A percentile compares a stretch with the other conserved stretches of the same genome.
phyloP scores from a whole-genome alignment of 768 basidiomycete species.

The Suillus spraguei region DNA sequence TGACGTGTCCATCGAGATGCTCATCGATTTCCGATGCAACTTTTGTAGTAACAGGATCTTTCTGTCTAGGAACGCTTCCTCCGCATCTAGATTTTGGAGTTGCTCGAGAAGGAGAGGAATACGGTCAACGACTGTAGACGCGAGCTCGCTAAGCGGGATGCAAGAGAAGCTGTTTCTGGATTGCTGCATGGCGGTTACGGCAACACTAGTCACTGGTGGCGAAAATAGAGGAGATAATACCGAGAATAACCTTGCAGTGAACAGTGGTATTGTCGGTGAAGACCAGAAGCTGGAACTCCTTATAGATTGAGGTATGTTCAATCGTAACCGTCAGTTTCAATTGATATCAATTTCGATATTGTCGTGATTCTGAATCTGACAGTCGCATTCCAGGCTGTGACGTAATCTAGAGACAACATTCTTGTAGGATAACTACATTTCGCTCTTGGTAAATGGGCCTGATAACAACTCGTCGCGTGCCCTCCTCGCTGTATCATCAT shows the following conservation, averaged over 20 bases:
- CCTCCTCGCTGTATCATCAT: slow-evolving; percentile 5
- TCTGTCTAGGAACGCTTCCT: not conserved
- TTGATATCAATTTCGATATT: not conserved
- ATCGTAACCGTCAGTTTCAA: not conserved
- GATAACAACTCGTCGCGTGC: slow-evolving; percentile 4
- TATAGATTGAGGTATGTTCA: not conserved
- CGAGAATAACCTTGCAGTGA: not conserved
- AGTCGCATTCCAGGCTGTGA: not conserved
- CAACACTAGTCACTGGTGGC: not conserved
- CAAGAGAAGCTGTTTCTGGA: not conserved
- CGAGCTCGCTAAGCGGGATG: slow-evolving; percentile 2
- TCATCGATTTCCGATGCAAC: not conserved
- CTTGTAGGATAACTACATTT: slow-evolving; percentile 1
- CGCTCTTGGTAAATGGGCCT: slow-evolving; percentile 14
- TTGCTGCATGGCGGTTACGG: not conserved
- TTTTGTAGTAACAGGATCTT: not conserved
- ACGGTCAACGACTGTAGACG: not conserved
- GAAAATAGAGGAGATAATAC: not conserved
- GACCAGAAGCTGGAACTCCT: not conserved
- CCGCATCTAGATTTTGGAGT: slow-evolving; percentile 1
- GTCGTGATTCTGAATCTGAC: not conserved
- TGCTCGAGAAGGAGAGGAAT: slow-evolving; percentile 3
- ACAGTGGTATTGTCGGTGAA: not conserved
- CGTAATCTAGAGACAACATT: not conserved
- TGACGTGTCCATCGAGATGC: not conserved